Evolutionary conservation across 2,329 filamentous ascomycete genomes (phyloP).

Genomic region (Monosporascus sp.): DNA sequence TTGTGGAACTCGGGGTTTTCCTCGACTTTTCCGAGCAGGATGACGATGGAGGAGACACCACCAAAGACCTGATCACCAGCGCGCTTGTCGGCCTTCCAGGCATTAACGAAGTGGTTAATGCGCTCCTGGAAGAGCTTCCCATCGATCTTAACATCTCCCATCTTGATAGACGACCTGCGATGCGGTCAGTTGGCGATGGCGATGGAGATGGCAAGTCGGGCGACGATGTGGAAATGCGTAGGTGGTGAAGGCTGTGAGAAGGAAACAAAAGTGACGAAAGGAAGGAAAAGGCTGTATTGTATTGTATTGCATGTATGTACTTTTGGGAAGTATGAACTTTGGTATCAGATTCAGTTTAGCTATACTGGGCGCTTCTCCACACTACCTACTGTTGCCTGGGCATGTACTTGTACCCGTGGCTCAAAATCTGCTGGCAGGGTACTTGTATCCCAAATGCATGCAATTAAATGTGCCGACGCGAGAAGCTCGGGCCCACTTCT

Average conservation of each 20-base stretch:
- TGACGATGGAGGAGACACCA: conserved; percentile 78
- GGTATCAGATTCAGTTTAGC: too few species aligned
- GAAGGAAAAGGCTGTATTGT: not conserved
- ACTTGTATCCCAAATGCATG: too few species aligned
- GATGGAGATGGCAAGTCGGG: conserved; percentile 19
- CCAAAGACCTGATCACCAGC: conserved; percentile 78
- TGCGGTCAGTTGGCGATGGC: conserved; percentile 9
- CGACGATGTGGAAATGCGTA: not conserved
- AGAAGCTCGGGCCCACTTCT: too few species aligned
- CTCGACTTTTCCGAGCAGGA: conserved; percentile 93
- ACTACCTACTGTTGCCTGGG: too few species aligned
- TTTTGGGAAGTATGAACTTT: too few species aligned
- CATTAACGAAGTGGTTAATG: conserved; percentile 75
- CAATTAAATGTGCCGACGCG: too few species aligned
- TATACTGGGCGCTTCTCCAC: too few species aligned
- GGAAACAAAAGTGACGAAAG: conserved; percentile 3
- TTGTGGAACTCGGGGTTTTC: conserved; percentile 86
- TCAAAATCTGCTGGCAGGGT: too few species aligned
- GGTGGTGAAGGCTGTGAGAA: not conserved
- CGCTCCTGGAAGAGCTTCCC: conserved; percentile 91
- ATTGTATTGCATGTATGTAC: too few species aligned
- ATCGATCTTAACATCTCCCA: conserved; percentile 91
- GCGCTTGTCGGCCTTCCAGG: conserved; percentile 96
- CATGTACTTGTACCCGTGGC: too few species aligned
- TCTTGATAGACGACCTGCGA: conserved; percentile 35